Base-by-base conservation (phyloP, 2,329 filamentous ascomycete species). In the Penicillium sp. region DNA sequence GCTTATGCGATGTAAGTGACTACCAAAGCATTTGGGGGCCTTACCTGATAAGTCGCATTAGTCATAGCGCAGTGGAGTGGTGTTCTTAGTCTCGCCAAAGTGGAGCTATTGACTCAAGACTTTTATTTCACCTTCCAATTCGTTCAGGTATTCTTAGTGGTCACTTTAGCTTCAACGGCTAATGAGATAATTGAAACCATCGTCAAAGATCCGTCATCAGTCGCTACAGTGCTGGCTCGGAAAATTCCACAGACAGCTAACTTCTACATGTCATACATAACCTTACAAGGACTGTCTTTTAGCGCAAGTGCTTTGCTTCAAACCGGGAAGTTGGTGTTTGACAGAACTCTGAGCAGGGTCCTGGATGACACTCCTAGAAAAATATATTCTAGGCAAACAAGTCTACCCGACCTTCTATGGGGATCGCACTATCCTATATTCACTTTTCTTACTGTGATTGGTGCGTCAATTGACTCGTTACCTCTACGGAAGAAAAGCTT, bases 211-310 rank as follows among this genome's bases (percentile, higher is more conserved):
- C 91, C 92, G 0, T 72, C 78, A 2, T 76, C 76, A 0, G 84
- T 86, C 6, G 85, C 90, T 0, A 76, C 72, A 0, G 75, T 96
- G 37, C 81, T 96, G 3, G 88, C 92, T 1, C 68, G 81, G 16
- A 89, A 90, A 57, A 81, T 99, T 5, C 95, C 95, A 19, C 87
- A 85, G 54, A 87, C 91, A 0, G 93, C 91, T 59, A 98, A 96
- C 76, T 96, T 97, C 71, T 99, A 97, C 75, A 88, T 98, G 22
- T 91, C 89, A 0, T 99, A 98, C 77, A 96, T 99, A 64, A 86
- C 98, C 31, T 85, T 99, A 2, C 93, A 98, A 74, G 96, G 93
- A 31, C 75, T 98, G 56, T 88, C 88, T 1, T 87, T 93, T 59
- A 89, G 91, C 3, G 84, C 90, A 0, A 84, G 87, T 45, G 84